Conservation (phyloP, 1,139 yeast genomes). For the Protomyces lactucae-debilis region DNA sequence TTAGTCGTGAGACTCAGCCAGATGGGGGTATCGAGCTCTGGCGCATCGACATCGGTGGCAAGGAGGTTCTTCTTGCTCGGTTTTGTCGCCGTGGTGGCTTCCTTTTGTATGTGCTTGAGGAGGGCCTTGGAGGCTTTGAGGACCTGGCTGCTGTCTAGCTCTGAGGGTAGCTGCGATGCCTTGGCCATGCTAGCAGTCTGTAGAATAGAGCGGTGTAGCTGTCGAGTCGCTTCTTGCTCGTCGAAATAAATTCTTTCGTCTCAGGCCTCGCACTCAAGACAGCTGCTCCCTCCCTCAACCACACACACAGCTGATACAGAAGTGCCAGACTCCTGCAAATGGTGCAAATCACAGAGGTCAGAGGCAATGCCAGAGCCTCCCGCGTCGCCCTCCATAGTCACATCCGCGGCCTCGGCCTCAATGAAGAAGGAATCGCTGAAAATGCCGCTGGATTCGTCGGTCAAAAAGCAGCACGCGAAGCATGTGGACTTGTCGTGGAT, state of each 20-base stretch:
- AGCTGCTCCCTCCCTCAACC: no score
- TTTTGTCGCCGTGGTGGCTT: background rate
- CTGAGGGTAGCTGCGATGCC: background rate
- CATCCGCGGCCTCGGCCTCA: conserved; percentile 89
- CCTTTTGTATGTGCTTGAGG: conserved; percentile 15
- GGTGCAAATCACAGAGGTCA: conserved; percentile 84
- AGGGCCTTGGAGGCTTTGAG: conserved; percentile 21
- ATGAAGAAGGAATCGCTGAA: conserved; percentile 82
- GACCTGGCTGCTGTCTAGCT: conserved; percentile 15
- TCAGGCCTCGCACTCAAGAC: background rate
- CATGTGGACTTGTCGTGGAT: conserved; percentile 94
- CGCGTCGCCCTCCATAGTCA: conserved; percentile 98
- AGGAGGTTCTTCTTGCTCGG: conserved; percentile 6
- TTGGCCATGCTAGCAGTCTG: no score
- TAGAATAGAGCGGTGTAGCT: no score
- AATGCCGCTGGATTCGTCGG: conserved; percentile 58
- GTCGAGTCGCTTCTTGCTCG: background rate
- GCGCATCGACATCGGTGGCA: conserved; percentile 18
- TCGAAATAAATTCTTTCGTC: background rate
- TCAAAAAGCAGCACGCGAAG: conserved; percentile 90
- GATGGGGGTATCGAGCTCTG: conserved; percentile 33
- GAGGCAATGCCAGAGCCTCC: conserved; percentile 54
- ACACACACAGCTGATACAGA: no score
- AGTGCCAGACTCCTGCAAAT: conserved; percentile 39
- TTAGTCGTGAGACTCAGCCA: conserved; percentile 61